Percentiles rank a stretch among this genome's conserved stretches.
Evolutionary conservation across 1,284 basidiomycete genomes (phyloP).

Genomic region (Schizopora paradoxa): DNA sequence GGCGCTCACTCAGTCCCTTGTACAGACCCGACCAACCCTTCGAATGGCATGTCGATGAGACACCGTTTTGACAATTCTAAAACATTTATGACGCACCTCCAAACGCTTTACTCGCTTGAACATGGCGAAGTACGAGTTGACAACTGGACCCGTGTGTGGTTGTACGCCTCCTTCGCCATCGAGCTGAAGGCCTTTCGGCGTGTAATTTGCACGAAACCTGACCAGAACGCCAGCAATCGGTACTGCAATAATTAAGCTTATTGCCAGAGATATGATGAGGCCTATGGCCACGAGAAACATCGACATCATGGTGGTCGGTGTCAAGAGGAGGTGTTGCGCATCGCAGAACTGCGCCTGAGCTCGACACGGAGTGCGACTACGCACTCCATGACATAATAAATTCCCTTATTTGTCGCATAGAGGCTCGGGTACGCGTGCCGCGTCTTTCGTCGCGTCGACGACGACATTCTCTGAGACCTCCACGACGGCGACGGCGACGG

Average conservation of each 20-base stretch:
- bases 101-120: conserved; percentile 67
- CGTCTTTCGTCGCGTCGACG: no score
- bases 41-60: conserved; percentile 8
- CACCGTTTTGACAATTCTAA: conserved; percentile 5
- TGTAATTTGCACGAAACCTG: conserved; percentile 74
- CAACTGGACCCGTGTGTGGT: conserved; percentile 68
- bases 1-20: conserved; percentile 72
- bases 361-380: no score
- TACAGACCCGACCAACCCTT: conserved; percentile 76
- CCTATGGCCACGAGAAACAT: conserved; percentile 25
- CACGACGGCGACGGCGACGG: no score
- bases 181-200: conserved; percentile 77
- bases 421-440: no score
- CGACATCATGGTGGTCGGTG: background rate
- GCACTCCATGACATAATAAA: no score
- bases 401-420: no score
- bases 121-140: conserved; percentile 64
- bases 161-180: conserved; percentile 73
- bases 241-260: conserved; percentile 45
- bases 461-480: no score
- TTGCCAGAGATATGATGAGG: conserved; percentile 41
- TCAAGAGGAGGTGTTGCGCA: no score
- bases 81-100: conserved; percentile 45
- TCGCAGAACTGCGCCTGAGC: no score
- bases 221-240: conserved; percentile 67